A percentile compares a stretch with the other conserved stretches of the same genome.
Conservation (phyloP, 345 rosid species). For the Brassica rapa region DNA sequence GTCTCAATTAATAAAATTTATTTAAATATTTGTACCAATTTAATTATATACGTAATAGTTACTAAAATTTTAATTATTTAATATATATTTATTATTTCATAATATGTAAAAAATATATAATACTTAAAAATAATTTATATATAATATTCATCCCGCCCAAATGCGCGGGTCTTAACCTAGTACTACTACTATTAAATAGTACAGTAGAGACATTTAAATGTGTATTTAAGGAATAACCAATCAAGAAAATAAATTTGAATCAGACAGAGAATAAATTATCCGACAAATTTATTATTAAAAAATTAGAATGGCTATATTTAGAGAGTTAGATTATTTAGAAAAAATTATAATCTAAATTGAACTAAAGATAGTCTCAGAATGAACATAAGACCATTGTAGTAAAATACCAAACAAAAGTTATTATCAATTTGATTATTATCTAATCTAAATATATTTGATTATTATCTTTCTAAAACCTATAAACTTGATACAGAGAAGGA, state of each 20-base stretch:
- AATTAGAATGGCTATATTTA: neutral
- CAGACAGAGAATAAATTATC: neutral
- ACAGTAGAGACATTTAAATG: neutral
- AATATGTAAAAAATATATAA: too few relatives aligned
- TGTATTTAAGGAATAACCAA: neutral
- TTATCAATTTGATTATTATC: too few relatives aligned
- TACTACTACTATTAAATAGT: neutral
- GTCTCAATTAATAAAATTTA: too few relatives aligned
- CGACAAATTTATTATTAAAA: neutral
- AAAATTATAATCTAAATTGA: neutral
- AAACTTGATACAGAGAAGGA: neutral
- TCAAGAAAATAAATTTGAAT: constrained; percentile 2
- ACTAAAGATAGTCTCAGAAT: neutral
- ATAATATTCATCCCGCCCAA: too few relatives aligned
- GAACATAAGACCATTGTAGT: too few relatives aligned
- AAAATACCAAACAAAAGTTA: too few relatives aligned
- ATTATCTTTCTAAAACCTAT: neutral
- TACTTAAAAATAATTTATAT: too few relatives aligned
- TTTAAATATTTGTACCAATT: too few relatives aligned
- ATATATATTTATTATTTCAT: too few relatives aligned
- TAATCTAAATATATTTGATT: neutral
- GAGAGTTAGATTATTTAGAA: neutral
- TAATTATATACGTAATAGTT: too few relatives aligned
- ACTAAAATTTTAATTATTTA: too few relatives aligned
- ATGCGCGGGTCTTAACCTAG: too few relatives aligned